A percentile compares a stretch with the other conserved stretches of the same genome.
phyloP scores from a whole-genome alignment of 495 filamentous ascomycete species.

The Lindgomyces ingoldianus region DNA sequence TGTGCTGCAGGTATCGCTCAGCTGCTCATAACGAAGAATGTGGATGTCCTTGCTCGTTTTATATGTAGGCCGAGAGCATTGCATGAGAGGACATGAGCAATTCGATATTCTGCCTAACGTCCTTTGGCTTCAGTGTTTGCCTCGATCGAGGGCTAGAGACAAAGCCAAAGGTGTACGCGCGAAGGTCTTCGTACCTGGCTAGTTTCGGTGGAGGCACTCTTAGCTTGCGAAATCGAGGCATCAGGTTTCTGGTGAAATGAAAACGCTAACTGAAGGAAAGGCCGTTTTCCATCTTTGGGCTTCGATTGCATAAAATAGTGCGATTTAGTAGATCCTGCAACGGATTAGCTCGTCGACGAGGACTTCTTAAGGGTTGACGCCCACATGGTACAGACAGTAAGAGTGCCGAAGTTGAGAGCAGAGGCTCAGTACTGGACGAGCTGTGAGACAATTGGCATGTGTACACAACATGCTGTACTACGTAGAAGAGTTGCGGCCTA shows the following conservation, averaged over 20 bases:
- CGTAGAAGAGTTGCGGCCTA: background rate
- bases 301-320: background rate
- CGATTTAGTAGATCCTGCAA: background rate
- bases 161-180: conserved; percentile 6
- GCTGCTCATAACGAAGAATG: background rate
- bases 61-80: background rate
- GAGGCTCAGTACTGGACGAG: background rate
- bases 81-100: background rate
- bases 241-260: background rate
- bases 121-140: background rate
- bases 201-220: background rate
- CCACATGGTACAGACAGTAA: conserved; percentile 2
- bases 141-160: background rate
- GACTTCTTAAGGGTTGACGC: conserved; percentile 8
- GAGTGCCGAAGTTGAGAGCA: background rate
- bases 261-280: background rate
- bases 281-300: background rate
- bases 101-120: background rate
- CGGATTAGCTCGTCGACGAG: background rate
- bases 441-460: background rate
- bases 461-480: conserved; percentile 4
- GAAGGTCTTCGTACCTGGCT: background rate
- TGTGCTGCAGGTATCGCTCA: background rate
- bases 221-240: background rate
- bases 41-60: background rate